A percentile compares a stretch with the other conserved stretches of the same genome.
Conservation (phyloP, 2,329 filamentous ascomycete genomes). For the Lecanicillium sp. region DNA sequence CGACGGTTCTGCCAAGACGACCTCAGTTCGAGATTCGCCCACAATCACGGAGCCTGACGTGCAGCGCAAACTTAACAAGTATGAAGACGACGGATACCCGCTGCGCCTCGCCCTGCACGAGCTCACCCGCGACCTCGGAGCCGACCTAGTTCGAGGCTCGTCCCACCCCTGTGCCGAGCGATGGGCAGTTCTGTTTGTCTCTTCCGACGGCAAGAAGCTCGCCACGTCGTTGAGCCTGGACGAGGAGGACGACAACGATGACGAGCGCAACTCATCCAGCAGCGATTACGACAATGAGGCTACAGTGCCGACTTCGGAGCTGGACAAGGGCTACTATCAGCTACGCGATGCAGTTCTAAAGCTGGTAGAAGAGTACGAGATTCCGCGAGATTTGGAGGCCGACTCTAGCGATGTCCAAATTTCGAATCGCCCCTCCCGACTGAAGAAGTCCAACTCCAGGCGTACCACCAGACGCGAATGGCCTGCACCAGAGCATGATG, state of each 20-base stretch:
- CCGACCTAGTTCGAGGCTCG: constrained; percentile 58
- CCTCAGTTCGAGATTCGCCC: constrained; percentile 50
- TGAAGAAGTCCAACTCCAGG: constrained; percentile 55
- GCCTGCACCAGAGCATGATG: constrained; percentile 8
- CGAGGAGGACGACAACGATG: constrained; percentile 59
- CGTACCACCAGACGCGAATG: constrained; percentile 31
- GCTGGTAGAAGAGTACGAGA: constrained; percentile 76
- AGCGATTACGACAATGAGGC: constrained; percentile 58
- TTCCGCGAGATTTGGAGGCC: constrained; percentile 59
- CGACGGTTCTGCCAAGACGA: constrained; percentile 46
- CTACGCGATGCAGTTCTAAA: constrained; percentile 75
- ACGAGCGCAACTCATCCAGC: constrained; percentile 47
- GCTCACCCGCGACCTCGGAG: constrained; percentile 60
- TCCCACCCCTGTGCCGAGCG: constrained; percentile 76
- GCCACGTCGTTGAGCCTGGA: constrained; percentile 69
- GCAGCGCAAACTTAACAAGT: constrained; percentile 42
- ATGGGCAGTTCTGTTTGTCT: constrained; percentile 78
- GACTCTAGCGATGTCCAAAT: constrained; percentile 57
- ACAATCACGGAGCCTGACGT: constrained; percentile 39
- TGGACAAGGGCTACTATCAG: constrained; percentile 75
- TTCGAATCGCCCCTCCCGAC: constrained; percentile 61
- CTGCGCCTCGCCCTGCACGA: constrained; percentile 64
- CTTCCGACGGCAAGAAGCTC: constrained; percentile 62
- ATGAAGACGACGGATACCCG: constrained; percentile 59
- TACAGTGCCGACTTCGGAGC: constrained; percentile 52